Base-by-base conservation (phyloP, 768 basidiomycete genomes). In the Lactifluus rugatus region DNA sequence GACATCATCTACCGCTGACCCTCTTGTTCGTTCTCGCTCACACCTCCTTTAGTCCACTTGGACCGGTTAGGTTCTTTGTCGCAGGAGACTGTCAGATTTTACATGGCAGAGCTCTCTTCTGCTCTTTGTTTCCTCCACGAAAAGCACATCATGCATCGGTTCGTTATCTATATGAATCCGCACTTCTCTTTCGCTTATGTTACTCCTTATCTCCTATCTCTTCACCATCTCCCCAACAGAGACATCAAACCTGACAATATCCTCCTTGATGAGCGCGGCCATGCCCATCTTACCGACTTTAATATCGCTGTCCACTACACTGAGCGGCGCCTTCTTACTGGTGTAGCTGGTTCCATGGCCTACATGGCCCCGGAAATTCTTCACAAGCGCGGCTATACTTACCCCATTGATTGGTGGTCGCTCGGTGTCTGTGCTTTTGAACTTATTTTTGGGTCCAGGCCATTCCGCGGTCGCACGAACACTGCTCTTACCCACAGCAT, bases 241-340 rank as follows among this genome's bases (percentile, higher is more conserved):
- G 95, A 98, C 70, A 74, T 99, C 66, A 99, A 98, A 71, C 95
- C 95, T 2, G 95, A 97, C 72, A 97, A 98, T 70, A 93, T 99
- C 63, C 83, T 99, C 17, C 82, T 98, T 17, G 95, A 99, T 70
- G 94, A 96, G 67, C 78, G 81, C 50, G 95, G 95, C 2, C 93
- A 99, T 66, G 94, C 94, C 7, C 95, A 99, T 71, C 76, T 99
- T 61, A 98, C 88, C 0, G 95, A 99, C 70, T 96, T 99, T 73
- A 99, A 99, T 70, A 99, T 99, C 58, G 95, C 95, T 16, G 93
- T 98, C 7, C 95, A 99, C 71, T 98, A 89, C 68, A 83, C 86
- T 5, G 93, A 96, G 57, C 80, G 89, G 56, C 81, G 87, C 57
- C 73, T 93, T 34, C 71, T 88, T 25, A 93, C 89, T 13, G 93